Base-by-base conservation (phyloP, 768 basidiomycete genomes). In the Psilocybe cyanescens region DNA sequence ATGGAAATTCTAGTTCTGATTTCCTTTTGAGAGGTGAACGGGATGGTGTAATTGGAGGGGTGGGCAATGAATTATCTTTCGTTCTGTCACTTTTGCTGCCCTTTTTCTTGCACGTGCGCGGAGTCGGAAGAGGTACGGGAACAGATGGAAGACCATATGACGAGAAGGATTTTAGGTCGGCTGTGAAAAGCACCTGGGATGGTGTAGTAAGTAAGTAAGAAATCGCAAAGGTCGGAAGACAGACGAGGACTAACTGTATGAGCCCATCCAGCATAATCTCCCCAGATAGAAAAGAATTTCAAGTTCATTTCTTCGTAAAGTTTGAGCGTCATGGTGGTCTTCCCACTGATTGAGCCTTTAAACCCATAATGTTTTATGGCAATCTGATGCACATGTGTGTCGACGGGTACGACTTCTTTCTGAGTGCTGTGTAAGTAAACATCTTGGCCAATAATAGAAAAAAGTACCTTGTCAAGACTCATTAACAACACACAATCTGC, bases 321-420 rank as follows among this genome's bases (percentile, higher is more conserved):
- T 64, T 85, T 88, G 0, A 91, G 87, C 0, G 87, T 89, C 88
- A 96, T 91, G 35, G 74, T 77, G 2, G 79, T 70, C 69, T 90
- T 90, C 28, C 75, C 75, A 24, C 67, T 62, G 31, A 71, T 69
- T 0, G 76, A 68, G 5, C 81, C 78, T 65, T 84, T 85, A 9
- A 93, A 68, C 1, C 88, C 89, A 67, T 94, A 93, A 68, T 92
- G 79, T 70, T 91, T 94, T 24, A 82, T 76, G 8, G 93, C 92
- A 56, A 98, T 95, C 70, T 97, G 94, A 64, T 91, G 81, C 30
- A 99, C 92, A 71, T 99, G 97, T 0, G 96, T 97, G 71, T 99
- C 97, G 55, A 99, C 92, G 3, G 97, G 97, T 8, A 99, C 85
- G 14, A 95, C 88, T 65, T 94, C 90, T 68, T 78, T 82, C 94